phyloP scores from a whole-genome alignment of 2,329 filamentous ascomycete genomes.

The Aspergillus texensis region DNA sequence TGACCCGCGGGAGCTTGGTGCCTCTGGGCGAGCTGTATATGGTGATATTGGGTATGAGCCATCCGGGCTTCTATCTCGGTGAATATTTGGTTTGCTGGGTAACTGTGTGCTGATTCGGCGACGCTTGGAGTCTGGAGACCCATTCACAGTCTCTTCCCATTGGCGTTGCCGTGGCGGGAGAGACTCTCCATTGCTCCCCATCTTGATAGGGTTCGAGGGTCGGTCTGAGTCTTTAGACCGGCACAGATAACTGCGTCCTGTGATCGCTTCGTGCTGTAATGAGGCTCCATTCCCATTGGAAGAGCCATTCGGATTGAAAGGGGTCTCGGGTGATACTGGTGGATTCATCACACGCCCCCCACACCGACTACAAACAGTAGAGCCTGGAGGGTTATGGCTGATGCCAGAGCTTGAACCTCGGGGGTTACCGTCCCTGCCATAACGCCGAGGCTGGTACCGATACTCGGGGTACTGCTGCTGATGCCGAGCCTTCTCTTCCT shows the following conservation, averaged over 20 bases:
- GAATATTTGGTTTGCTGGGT: conserved; percentile 41
- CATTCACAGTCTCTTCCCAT: conserved; percentile 40
- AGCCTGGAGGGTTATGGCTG: conserved; percentile 40
- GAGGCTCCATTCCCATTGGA: conserved; percentile 36
- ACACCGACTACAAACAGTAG: conserved; percentile 45
- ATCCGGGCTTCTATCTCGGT: conserved; percentile 41
- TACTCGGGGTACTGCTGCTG: conserved; percentile 90
- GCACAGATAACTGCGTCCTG: conserved; percentile 26
- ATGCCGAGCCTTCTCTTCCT: conserved; percentile 89
- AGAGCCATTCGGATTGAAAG: conserved; percentile 40
- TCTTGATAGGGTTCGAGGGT: conserved; percentile 28
- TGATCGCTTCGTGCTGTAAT: conserved; percentile 30
- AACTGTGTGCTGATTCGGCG: conserved; percentile 59
- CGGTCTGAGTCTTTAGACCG: conserved; percentile 28
- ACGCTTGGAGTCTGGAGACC: conserved; percentile 62
- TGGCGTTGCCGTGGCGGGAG: conserved; percentile 28
- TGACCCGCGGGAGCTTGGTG: conserved; percentile 33
- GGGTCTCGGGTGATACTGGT: conserved; percentile 45
- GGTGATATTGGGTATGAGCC: conserved; percentile 47
- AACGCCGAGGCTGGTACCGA: conserved; percentile 83
- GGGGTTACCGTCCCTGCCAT: conserved; percentile 56
- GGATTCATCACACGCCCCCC: conserved; percentile 53
- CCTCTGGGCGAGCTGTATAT: conserved; percentile 48
- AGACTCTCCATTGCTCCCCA: conserved; percentile 26
- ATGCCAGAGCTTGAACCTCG: conserved; percentile 38